phyloP scores from a whole-genome alignment of 2,329 filamentous ascomycete species.

The Dactylellina haptotyla region DNA sequence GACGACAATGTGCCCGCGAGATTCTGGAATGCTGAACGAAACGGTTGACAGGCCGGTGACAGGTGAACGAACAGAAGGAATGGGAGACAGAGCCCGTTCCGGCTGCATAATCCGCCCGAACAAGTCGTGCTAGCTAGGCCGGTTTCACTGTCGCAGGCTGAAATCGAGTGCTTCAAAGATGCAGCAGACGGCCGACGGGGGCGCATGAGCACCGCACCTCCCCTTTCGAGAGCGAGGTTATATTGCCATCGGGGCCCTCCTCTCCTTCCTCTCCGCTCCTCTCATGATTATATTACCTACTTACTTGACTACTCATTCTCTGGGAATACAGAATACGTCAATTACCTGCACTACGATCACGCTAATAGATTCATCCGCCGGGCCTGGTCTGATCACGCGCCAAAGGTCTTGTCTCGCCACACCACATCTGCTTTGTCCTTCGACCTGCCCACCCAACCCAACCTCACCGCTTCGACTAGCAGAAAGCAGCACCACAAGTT shows the following conservation, averaged over 20 bases:
- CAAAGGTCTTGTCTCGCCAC: too few relatives aligned
- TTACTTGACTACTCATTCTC: background rate
- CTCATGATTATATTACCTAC: background rate
- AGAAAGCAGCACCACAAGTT: background rate
- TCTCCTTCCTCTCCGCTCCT: background rate
- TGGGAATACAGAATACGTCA: too few relatives aligned
- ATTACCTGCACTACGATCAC: too few relatives aligned
- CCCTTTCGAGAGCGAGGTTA: constrained; percentile 19
- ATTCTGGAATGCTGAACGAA: constrained; percentile 4
- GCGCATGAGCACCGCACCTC: constrained; percentile 7
- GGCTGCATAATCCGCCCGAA: background rate
- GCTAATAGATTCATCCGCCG: too few relatives aligned
- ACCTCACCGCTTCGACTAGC: constrained; percentile 15
- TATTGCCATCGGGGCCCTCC: background rate
- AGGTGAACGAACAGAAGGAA: background rate
- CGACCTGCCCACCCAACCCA: constrained; percentile 3
- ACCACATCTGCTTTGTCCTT: too few relatives aligned
- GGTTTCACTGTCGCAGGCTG: constrained; percentile 22
- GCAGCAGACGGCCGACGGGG: background rate
- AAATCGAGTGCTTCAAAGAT: constrained; percentile 6
- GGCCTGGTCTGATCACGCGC: constrained; percentile 22
- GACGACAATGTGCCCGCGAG: constrained; percentile 8
- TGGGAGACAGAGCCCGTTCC: background rate
- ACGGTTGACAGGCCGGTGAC: constrained; percentile 1
- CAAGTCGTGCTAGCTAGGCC: background rate